phyloP scores from a whole-genome alignment of 257 asterid genomes.

The Nicotiana knightiana region DNA sequence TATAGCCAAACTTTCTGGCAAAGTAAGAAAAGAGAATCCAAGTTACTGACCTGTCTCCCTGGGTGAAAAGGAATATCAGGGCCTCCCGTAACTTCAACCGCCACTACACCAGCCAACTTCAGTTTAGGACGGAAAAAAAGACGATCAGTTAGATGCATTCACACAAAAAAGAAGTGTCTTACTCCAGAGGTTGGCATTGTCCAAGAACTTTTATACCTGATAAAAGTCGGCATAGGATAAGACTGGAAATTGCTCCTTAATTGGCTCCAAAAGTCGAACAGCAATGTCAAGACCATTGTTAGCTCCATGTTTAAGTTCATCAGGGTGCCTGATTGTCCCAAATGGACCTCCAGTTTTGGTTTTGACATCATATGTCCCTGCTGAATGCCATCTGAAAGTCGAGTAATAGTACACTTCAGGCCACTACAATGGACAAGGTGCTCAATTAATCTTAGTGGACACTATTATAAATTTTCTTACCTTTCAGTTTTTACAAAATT shows the following conservation, averaged over 20 bases:
- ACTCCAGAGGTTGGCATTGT: neutral
- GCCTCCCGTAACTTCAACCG: conserved; percentile 91
- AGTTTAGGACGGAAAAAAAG: neutral
- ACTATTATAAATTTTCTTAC: neutral
- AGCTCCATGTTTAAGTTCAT: conserved; percentile 74
- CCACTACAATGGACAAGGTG: neutral
- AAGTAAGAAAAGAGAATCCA: neutral
- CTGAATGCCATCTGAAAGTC: conserved; percentile 80
- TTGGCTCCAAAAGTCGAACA: conserved; percentile 62
- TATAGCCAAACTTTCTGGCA: too few species aligned
- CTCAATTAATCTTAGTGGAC: neutral
- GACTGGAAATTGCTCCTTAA: conserved; percentile 61
- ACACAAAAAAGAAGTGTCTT: neutral
- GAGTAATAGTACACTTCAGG: conserved; percentile 38
- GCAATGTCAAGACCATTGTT: conserved; percentile 82
- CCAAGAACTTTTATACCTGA: conserved; percentile 29
- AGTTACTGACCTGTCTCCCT: conserved; percentile 52
- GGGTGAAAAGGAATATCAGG: conserved; percentile 88
- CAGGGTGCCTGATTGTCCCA: conserved; percentile 58
- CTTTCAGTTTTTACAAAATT: too few species aligned
- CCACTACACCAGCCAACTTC: conserved; percentile 88
- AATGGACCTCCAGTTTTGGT: conserved; percentile 82
- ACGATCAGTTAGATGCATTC: neutral
- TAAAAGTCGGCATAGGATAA: conserved; percentile 66
- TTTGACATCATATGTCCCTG: conserved; percentile 70